Evolutionary conservation across 306 rosid species (phyloP), one percentile per base, ranked within the genome.

Genomic region (Cucurbita ficifolia): DNA sequence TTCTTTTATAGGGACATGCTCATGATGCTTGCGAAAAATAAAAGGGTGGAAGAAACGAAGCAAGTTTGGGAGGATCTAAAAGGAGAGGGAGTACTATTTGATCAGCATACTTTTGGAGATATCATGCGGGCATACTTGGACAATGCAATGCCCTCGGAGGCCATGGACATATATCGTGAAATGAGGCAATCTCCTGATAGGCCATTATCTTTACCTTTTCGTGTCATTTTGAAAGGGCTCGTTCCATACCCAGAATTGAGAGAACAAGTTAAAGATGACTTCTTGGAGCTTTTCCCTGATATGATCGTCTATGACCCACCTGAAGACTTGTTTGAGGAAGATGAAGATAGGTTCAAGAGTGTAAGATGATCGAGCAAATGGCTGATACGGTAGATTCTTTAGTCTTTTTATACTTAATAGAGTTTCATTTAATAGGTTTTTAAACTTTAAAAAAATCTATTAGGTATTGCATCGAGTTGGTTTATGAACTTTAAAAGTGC

Each of bases 61-160:
- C 82, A 77, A 82, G 97, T 93, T 50, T 90, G 98, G 97, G 57
- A 63, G 74, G 97, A 93, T 84, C 81, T 93, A 73, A 89, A 88
- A 76, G 72, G 76, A 11, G 97, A 90, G 82, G 86, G 54, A 17
- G 96, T 90, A 67, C 60, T 86, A 14, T 93, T 93, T 80, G 97
- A 93, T 82, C 98, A 93, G 77, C 98, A 93, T 79, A 93, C 98
- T 75, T 93, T 90, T 67, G 98, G 97, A 79, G 98, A 90, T 77
- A 79, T 93, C 52, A 72, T 88, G 7, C 80, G 97, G 78, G 85
- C 89, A 65, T 93, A 81, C 76, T 81, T 86, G 21, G 98, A 93
- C 45, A 79, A 81, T 53, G 87, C 86, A 55, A 82, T 90, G 84
- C 80, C 92, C 54, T 83, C 79, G 0, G 96, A 87, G 82, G 97